A percentile compares a stretch with the other conserved stretches of the same genome.
Conservation (phyloP, 2,329 filamentous ascomycete genomes). For the Hypoxylon sp. region DNA sequence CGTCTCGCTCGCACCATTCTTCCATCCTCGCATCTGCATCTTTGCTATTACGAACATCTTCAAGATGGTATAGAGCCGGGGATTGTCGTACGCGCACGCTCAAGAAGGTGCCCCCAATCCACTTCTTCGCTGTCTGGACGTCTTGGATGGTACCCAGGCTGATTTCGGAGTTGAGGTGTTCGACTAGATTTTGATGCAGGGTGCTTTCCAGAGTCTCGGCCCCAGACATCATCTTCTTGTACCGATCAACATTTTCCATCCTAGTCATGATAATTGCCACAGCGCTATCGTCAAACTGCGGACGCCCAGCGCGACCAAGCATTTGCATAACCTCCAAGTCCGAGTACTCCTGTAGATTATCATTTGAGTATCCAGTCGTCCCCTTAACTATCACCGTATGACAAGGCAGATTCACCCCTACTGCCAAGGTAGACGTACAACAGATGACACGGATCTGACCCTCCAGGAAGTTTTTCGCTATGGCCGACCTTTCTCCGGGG, state of each 20-base stretch:
- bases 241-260: constrained; percentile 68
- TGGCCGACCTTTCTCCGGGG: constrained; percentile 65
- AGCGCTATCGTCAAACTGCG: constrained; percentile 81
- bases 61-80: constrained; percentile 73
- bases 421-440: constrained; percentile 84
- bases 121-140: constrained; percentile 71
- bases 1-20: constrained; percentile 74
- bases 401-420: constrained; percentile 85
- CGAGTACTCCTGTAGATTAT: constrained; percentile 72
- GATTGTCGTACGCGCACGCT: constrained; percentile 77
- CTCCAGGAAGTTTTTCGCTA: constrained; percentile 74
- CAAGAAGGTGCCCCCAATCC: constrained; percentile 81
- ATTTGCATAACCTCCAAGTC: constrained; percentile 91
- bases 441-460: constrained; percentile 83
- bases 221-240: constrained; percentile 78
- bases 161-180: constrained; percentile 86
- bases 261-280: constrained; percentile 82
- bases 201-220: constrained; percentile 79
- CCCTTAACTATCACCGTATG: constrained; percentile 86
- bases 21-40: constrained; percentile 71
- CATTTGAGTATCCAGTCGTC: constrained; percentile 71
- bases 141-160: constrained; percentile 76
- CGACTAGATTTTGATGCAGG: constrained; percentile 80
- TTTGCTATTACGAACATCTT: constrained; percentile 57
- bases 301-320: constrained; percentile 83